Percentiles rank a stretch among this genome's conserved stretches.
Conservation (phyloP, 2,329 filamentous ascomycete genomes). For the Diplodia sapinea region DNA sequence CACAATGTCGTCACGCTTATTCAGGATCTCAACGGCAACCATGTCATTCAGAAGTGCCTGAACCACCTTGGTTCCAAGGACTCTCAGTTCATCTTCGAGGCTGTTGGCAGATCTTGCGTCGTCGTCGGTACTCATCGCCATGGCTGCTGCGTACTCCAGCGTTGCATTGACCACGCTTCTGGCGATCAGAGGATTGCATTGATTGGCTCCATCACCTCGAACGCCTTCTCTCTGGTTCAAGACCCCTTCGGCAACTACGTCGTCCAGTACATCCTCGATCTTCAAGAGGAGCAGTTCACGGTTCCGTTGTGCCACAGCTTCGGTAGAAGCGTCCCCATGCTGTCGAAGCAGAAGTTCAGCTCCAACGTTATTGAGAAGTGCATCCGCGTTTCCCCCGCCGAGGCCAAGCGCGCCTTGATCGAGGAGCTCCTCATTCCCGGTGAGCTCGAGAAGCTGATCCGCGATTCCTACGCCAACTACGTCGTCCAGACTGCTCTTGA, state of each 20-base stretch:
- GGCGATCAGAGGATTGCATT: constrained; percentile 87
- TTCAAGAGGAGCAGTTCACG: constrained; percentile 86
- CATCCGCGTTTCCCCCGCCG: constrained; percentile 77
- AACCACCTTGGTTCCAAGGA: constrained; percentile 87
- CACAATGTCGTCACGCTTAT: constrained; percentile 91
- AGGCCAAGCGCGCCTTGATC: constrained; percentile 80
- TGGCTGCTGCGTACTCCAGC: constrained; percentile 95
- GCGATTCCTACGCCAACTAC: constrained; percentile 95
- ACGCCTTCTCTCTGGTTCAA: constrained; percentile 88
- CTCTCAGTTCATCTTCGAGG: constrained; percentile 95
- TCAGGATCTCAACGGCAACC: constrained; percentile 96
- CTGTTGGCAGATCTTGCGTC: constrained; percentile 84
- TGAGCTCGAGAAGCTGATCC: constrained; percentile 86
- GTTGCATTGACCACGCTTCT: constrained; percentile 96
- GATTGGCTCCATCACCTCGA: constrained; percentile 82
- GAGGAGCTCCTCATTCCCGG: constrained; percentile 75
- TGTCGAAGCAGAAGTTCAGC: constrained; percentile 97
- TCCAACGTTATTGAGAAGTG: constrained; percentile 97
- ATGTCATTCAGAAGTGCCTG: constrained; percentile 98
- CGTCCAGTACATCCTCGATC: constrained; percentile 95
- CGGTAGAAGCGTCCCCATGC: constrained; percentile 69
- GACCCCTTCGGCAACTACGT: constrained; percentile 99
- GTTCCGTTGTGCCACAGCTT: constrained; percentile 86
- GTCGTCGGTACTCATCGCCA: constrained; percentile 96
- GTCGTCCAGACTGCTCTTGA: constrained; percentile 96